These are phyloP conservation scores for Trametes sp. DNA, from an alignment of 1,284 basidiomycete species.

Conservation along the genomic window DNA sequence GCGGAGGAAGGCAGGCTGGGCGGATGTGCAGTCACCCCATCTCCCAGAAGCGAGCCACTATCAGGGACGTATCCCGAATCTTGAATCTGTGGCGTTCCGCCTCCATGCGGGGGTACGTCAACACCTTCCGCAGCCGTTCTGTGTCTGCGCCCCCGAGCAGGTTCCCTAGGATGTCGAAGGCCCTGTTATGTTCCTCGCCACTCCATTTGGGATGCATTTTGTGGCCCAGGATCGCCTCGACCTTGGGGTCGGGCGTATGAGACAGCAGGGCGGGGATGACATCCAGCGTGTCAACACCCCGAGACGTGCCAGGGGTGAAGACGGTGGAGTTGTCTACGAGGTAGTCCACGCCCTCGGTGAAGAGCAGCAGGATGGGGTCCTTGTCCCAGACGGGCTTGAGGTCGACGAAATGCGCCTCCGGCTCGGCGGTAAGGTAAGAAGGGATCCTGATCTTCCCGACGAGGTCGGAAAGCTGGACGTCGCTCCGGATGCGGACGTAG, in stretches of 20 bases:
- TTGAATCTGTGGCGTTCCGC: not conserved
- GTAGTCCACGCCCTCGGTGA: slow-evolving; percentile 14
- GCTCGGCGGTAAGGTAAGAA: slow-evolving; percentile 1
- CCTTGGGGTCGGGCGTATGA: not conserved
- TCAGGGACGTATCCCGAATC: not conserved
- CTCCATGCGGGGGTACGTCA: not conserved
- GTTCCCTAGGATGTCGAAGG: slow-evolving; percentile 11
- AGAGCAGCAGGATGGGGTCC: not conserved
- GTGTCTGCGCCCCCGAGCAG: slow-evolving; percentile 1
- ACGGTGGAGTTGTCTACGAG: not conserved
- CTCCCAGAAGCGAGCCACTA: not conserved
- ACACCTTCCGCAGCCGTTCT: not conserved
- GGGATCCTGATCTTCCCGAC: not conserved
- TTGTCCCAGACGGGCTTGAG: slow-evolving; percentile 2
- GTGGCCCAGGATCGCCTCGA: slow-evolving; percentile 11
- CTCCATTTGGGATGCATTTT: slow-evolving; percentile 7
- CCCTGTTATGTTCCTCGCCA: not conserved
- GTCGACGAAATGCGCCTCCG: slow-evolving; percentile 7
- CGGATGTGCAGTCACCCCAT: not conserved
- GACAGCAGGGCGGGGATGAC: slow-evolving; percentile 3
- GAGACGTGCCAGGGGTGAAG: not conserved
- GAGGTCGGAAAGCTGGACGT: not conserved
- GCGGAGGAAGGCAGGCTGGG: no score
- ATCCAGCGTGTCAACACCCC: not conserved
- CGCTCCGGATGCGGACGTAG: not conserved